A percentile compares a stretch with the other conserved stretches of the same genome.
Evolutionary conservation across 179 eudicot species (phyloP).

Genomic region (Patellifolia procumbens): DNA sequence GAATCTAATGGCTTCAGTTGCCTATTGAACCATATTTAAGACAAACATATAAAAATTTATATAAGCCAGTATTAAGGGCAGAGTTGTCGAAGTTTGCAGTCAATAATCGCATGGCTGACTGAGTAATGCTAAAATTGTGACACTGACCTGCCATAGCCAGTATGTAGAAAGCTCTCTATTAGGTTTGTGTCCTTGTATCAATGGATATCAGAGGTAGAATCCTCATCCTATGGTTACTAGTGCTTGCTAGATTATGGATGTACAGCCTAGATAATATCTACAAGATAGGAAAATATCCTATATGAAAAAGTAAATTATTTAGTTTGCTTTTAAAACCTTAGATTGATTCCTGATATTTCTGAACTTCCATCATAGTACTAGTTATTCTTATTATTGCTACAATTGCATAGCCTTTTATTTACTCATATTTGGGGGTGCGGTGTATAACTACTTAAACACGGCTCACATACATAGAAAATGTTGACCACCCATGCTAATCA

Average conservation of each 20-base stretch:
- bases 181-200: background rate
- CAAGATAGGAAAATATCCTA: no score
- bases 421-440: no score
- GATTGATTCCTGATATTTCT: no score
- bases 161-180: background rate
- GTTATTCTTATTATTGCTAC: no score
- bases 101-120: background rate
- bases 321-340: no score
- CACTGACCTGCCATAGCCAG: background rate
- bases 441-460: no score
- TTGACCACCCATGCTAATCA: no score
- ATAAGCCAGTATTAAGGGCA: background rate
- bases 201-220: background rate
- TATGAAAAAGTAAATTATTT: no score
- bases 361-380: no score
- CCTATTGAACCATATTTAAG: background rate
- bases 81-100: background rate
- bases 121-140: background rate
- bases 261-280: no score
- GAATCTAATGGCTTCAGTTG: conserved; percentile 1
- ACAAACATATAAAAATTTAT: background rate
- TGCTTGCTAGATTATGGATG: background rate
- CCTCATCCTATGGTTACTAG: background rate
- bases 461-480: no score
- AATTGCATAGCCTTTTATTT: no score